Evolutionary conservation across 345 rosid genomes (phyloP).

Genomic region (Carallia brachiata): DNA sequence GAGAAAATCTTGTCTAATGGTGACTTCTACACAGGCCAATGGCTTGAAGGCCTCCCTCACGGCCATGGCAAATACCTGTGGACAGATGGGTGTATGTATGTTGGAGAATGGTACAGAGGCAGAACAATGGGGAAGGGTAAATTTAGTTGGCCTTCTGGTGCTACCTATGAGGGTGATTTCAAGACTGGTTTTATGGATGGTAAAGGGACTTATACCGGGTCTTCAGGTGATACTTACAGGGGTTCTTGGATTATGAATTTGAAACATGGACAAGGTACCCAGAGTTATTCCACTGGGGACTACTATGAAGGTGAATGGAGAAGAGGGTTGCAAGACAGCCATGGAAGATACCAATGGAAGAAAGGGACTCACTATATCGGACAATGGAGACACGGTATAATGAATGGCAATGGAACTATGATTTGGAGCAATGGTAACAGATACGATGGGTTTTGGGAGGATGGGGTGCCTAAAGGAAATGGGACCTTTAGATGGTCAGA

Average conservation of each 20-base stretch:
- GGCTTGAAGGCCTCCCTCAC: constrained; percentile 66
- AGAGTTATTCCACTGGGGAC: constrained; percentile 73
- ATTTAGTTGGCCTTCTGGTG: constrained; percentile 94
- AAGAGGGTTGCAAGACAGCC: constrained; percentile 76
- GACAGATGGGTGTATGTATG: constrained; percentile 94
- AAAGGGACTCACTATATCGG: constrained; percentile 74
- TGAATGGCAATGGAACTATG: constrained; percentile 84
- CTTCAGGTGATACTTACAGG: constrained; percentile 62
- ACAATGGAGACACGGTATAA: constrained; percentile 71
- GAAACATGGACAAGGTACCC: constrained; percentile 77
- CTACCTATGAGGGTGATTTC: constrained; percentile 96
- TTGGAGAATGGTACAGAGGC: constrained; percentile 82
- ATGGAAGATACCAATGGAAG: constrained; percentile 89
- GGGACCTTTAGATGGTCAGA: constrained; percentile 75
- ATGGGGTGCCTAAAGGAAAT: constrained; percentile 79
- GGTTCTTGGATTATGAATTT: constrained; percentile 91
- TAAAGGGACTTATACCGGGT: constrained; percentile 77
- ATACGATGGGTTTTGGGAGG: constrained; percentile 92
- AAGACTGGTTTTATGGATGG: constrained; percentile 90
- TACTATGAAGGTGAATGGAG: constrained; percentile 90
- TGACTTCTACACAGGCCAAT: constrained; percentile 85
- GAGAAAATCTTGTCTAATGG: constrained; percentile 64
- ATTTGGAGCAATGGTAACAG: constrained; percentile 81
- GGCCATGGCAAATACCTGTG: constrained; percentile 86
- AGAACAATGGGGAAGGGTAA: constrained; percentile 80